Evolutionary conservation across 2,329 filamentous ascomycete genomes (phyloP).

Genomic region (Botrytis sinoallii): DNA sequence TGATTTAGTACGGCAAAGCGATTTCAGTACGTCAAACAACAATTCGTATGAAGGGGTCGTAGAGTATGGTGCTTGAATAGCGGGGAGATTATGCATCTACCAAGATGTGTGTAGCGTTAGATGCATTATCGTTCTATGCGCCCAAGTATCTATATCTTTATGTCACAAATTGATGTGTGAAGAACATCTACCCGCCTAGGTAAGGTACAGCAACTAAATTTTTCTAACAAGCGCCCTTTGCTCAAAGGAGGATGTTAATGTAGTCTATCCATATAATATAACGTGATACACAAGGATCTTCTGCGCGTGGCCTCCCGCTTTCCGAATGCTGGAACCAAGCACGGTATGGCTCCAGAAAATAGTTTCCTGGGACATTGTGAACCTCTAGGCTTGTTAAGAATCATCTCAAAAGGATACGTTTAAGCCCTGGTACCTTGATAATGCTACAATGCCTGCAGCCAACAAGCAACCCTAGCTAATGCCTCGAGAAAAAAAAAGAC

Average conservation of each 20-base stretch:
- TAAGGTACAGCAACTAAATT: constrained; percentile 9
- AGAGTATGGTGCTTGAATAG: neutral
- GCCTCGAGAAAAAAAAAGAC: constrained; percentile 25
- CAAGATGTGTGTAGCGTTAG: constrained; percentile 4
- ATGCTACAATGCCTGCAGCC: constrained; percentile 24
- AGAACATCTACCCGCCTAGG: constrained; percentile 12
- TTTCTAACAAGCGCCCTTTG: constrained; percentile 15
- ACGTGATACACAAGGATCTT: constrained; percentile 30
- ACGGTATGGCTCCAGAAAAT: constrained; percentile 20
- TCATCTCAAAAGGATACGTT: constrained; percentile 14
- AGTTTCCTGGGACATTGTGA: constrained; percentile 24
- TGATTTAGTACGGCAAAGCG: neutral
- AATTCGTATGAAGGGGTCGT: neutral
- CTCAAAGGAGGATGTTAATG: constrained; percentile 10
- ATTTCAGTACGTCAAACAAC: neutral
- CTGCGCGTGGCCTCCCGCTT: constrained; percentile 31
- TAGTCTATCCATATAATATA: constrained; percentile 24
- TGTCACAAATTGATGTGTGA: constrained; percentile 2
- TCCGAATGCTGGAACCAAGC: constrained; percentile 26
- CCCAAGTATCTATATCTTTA: neutral
- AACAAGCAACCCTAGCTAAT: constrained; percentile 27
- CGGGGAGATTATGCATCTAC: constrained; percentile 14
- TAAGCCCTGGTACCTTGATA: constrained; percentile 21
- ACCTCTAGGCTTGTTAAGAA: constrained; percentile 11
- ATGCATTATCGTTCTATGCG: constrained; percentile 17